Base-by-base conservation (phyloP, 2,329 filamentous ascomycete genomes). In the Arthroderma uncinatum region DNA sequence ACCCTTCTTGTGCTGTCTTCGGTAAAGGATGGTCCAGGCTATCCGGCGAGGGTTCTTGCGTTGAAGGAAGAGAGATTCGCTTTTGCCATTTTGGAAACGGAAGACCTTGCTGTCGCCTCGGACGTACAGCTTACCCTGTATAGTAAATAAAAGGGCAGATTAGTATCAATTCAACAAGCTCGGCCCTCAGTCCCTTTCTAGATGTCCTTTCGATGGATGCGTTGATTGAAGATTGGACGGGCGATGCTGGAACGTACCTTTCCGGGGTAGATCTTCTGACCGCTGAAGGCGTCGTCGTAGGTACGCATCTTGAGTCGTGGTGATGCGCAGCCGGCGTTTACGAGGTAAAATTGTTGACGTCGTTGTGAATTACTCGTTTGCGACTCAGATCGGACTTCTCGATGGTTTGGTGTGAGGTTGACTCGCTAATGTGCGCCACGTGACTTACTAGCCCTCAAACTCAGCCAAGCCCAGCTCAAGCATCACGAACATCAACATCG, bases 31-130 rank as follows among this genome's bases (percentile, higher is more conserved):
- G 68, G 93, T 98, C 93, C 93, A 98, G 69, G 92, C 86, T 78
- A 98, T 97, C 77, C 92, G 90, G 79, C 93, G 92, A 76, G 93
- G 93, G 86, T 98, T 98, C 89, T 98, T 98, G 84, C 93, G 92
- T 85, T 98, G 93, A 70, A 97, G 89, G 86, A 98, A 98, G 68
- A 98, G 89, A 68, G 90, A 95, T 82, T 98, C 93, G 79, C 89
- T 92, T 83, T 98, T 98, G 82, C 93, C 90, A 81, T 95, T 96
- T 81, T 95, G 90, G 88, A 98, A 98, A 76, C 93, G 91, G 88
- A 98, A 98, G 83, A 97, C 85, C 84, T 97, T 98, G 90, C 88
- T 95, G 84, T 98, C 93, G 76, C 92, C 91, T 79, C 93, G 90
- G 84, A 98, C 82, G 82, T 92, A 98, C 82, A 98, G 87, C 84